Percentiles rank a stretch among this genome's conserved stretches.
phyloP scores from a whole-genome alignment of 345 rosid species.

The Sisymbrium irio region DNA sequence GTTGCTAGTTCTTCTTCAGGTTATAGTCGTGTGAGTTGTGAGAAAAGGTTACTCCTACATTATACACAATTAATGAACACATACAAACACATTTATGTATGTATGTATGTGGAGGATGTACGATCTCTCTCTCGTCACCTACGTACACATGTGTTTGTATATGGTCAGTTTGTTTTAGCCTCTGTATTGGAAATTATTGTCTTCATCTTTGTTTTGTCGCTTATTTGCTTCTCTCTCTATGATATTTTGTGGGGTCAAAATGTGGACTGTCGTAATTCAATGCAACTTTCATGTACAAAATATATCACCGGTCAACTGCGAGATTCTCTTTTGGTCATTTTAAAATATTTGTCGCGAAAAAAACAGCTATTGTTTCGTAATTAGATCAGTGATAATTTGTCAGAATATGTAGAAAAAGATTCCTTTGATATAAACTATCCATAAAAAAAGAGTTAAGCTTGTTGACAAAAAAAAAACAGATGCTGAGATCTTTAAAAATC shows the following conservation, averaged over 20 bases:
- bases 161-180: slow-evolving; percentile 35
- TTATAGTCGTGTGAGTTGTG: slow-evolving; percentile 21
- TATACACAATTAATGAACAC: slow-evolving; percentile 13
- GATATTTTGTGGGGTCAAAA: slow-evolving; percentile 30
- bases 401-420: background rate
- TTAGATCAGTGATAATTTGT: background rate
- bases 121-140: slow-evolving; percentile 23
- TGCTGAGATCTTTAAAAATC: background rate
- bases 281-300: slow-evolving; percentile 34
- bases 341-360: background rate
- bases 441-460: slow-evolving; percentile 4
- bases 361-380: background rate
- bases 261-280: slow-evolving; percentile 24
- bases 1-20: slow-evolving; percentile 44
- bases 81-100: slow-evolving; percentile 16
- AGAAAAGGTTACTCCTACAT: background rate
- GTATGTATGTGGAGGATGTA: slow-evolving; percentile 1
- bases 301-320: slow-evolving; percentile 22
- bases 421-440: background rate
- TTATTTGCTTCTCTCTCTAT: slow-evolving; percentile 12
- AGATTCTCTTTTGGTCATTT: slow-evolving; percentile 28
- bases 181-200: slow-evolving; percentile 28
- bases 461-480: background rate
- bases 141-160: slow-evolving; percentile 33
- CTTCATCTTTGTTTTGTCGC: slow-evolving; percentile 28